Percentiles rank a stretch among this genome's conserved stretches.
These are phyloP conservation scores for Lichtheimia corymbifera DNA, from an alignment of 371 early-diverging fungal genomes.

Conservation along the genomic window DNA sequence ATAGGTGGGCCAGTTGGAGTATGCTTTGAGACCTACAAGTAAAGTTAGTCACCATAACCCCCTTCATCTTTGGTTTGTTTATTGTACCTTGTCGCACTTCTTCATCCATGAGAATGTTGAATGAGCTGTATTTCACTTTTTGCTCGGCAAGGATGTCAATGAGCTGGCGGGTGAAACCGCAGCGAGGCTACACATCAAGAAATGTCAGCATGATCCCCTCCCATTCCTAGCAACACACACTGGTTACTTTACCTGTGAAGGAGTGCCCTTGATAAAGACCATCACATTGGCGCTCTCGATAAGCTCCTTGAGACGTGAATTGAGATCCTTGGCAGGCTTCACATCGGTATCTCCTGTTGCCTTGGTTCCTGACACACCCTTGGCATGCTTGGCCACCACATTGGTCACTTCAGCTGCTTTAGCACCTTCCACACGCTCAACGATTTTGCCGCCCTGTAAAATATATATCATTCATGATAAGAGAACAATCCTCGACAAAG, in stretches of 20 bases:
- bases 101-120: slow-evolving; percentile 90
- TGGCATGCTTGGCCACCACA: slow-evolving; percentile 73
- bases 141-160: slow-evolving; percentile 70
- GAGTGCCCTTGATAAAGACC: slow-evolving; percentile 95
- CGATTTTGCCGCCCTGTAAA: slow-evolving; percentile 62
- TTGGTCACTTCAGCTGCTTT: slow-evolving; percentile 81
- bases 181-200: slow-evolving; percentile 52
- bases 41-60: neutral
- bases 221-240: too few relatives aligned
- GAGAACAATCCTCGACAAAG: neutral
- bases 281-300: slow-evolving; percentile 76
- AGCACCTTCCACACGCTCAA: slow-evolving; percentile 86
- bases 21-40: slow-evolving; percentile 84
- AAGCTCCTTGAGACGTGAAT: slow-evolving; percentile 69
- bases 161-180: slow-evolving; percentile 78
- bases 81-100: slow-evolving; percentile 77
- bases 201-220: too few relatives aligned
- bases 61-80: neutral
- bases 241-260: slow-evolving; percentile 52
- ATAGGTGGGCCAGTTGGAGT: slow-evolving; percentile 96
- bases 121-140: slow-evolving; percentile 74
- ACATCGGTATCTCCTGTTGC: slow-evolving; percentile 16
- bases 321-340: slow-evolving; percentile 56
- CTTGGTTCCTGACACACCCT: slow-evolving; percentile 42
- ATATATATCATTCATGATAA: neutral